Conservation (phyloP, 306 rosid genomes). For the Vachellia collinsii region DNA sequence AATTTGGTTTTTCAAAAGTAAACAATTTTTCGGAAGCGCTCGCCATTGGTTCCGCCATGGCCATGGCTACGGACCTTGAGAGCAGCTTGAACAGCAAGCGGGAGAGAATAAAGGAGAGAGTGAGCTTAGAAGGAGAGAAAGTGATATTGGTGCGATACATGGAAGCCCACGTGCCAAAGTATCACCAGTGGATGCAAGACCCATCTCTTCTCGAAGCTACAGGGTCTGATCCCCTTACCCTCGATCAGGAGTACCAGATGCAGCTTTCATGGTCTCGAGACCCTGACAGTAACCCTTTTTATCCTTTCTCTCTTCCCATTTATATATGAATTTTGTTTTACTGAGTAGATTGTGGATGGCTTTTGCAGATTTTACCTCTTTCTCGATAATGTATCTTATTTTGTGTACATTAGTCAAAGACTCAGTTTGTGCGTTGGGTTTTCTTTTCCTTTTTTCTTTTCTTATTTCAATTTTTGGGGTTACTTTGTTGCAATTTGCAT, state of each 20-base stretch:
- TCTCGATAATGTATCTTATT: neutral
- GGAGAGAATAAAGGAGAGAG: conserved; percentile 38
- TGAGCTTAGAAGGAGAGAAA: conserved; percentile 73
- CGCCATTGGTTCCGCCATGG: neutral
- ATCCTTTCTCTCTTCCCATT: neutral
- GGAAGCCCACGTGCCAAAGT: conserved; percentile 79
- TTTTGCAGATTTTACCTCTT: neutral
- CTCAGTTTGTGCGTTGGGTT: neutral
- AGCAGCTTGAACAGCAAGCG: neutral
- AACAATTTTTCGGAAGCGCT: neutral
- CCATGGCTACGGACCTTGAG: neutral
- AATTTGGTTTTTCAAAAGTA: neutral
- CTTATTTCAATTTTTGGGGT: neutral
- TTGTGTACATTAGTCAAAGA: neutral
- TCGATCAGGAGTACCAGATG: conserved; percentile 81
- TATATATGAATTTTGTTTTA: neutral
- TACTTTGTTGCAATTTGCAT: neutral
- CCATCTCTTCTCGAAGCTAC: conserved; percentile 87
- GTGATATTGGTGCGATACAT: conserved; percentile 81
- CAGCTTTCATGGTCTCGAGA: conserved; percentile 89
- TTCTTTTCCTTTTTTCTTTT: neutral
- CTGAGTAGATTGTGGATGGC: neutral
- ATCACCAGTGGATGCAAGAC: conserved; percentile 88
- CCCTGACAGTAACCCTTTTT: conserved; percentile 59
- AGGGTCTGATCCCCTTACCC: conserved; percentile 82